Evolutionary conservation across 352 stramenopile genomes (phyloP).

Genomic region (Phytophthora lateralis): DNA sequence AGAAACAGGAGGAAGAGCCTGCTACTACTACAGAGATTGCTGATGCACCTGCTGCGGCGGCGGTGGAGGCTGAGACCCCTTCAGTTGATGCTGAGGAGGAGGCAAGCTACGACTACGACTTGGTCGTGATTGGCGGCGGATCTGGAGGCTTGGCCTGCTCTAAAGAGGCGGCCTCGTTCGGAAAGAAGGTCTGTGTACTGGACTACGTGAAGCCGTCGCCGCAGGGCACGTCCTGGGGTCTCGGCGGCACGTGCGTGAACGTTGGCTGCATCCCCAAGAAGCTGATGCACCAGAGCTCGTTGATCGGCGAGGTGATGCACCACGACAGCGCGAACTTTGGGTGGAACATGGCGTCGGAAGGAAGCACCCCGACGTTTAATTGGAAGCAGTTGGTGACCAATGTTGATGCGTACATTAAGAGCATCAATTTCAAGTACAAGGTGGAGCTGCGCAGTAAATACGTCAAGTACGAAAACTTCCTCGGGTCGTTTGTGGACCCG

Average conservation of each 20-base stretch:
- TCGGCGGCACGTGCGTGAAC: constrained; percentile 98
- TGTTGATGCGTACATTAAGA: constrained; percentile 97
- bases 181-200: constrained; percentile 95
- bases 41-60: constrained; percentile 2
- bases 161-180: constrained; percentile 93
- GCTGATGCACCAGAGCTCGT: constrained; percentile 96
- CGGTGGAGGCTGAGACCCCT: neutral
- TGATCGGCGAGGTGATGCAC: constrained; percentile 90
- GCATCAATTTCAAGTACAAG: constrained; percentile 99
- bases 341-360: constrained; percentile 54
- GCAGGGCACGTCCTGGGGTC: constrained; percentile 88
- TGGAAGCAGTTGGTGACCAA: constrained; percentile 94
- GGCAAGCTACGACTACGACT: constrained; percentile 76
- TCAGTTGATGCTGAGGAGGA: constrained; percentile 12
- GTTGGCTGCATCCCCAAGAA: constrained; percentile 99
- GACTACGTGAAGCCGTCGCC: constrained; percentile 95
- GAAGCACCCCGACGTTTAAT: constrained; percentile 53
- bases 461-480: constrained; percentile 94
- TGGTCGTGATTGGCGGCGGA: constrained; percentile 84
- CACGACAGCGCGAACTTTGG: constrained; percentile 90
- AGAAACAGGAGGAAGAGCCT: constrained; percentile 12
- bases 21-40: neutral
- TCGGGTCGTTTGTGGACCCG: constrained; percentile 92
- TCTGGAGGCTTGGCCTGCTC: constrained; percentile 93
- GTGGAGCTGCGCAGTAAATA: constrained; percentile 95